Evolutionary conservation across 2,329 filamentous ascomycete genomes (phyloP), one percentile per base, ranked within the genome.

Genomic region (Ophiostoma perfectum): DNA sequence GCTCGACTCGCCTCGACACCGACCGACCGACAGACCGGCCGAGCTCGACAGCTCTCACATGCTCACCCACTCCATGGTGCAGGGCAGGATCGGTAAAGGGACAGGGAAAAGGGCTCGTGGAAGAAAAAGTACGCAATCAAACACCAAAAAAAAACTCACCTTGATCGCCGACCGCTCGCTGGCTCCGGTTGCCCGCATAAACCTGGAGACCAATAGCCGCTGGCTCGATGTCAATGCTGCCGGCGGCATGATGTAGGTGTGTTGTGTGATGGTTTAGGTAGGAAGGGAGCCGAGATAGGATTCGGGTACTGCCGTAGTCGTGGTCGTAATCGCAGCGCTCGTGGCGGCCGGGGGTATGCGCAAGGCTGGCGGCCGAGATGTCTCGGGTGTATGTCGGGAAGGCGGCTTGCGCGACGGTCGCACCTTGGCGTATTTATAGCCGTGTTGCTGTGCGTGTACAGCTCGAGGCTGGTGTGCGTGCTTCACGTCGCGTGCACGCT

Each of bases 161-260:
- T 78, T 78, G 69, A 77, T 75, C 47, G 82, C 81, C 45, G 75
- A 77, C 70, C 80, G 78, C 66, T 82, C 81, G 16, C 76, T 75
- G 16, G 78, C 77, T 45, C 81, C 81, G 11, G 82, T 83, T 64
- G 80, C 73, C 65, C 75, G 71, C 65, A 79, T 74, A 71, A 84
- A 83, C 74, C 82, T 77, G 65, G 74, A 71, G 70, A 79, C 74
- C 72, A 80, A 69, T 55, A 76, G 74, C 76, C 79, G 81, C 72
- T 82, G 78, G 41, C 70, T 60, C 47, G 66, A 68, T 11, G 72
- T 72, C 62, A 74, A 64, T 38, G 63, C 52, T 39, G 42, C 42
- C 8, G 75, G 70, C 39, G 75, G 73, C 75, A 76, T 75, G 38
- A 36, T 55, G 68, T 41, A 0, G 14, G 36, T 16, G 55, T 60